These are phyloP conservation scores for Talaromyces albobiverticillius DNA, from an alignment of 2,329 filamentous ascomycete species.

Conservation along the genomic window DNA sequence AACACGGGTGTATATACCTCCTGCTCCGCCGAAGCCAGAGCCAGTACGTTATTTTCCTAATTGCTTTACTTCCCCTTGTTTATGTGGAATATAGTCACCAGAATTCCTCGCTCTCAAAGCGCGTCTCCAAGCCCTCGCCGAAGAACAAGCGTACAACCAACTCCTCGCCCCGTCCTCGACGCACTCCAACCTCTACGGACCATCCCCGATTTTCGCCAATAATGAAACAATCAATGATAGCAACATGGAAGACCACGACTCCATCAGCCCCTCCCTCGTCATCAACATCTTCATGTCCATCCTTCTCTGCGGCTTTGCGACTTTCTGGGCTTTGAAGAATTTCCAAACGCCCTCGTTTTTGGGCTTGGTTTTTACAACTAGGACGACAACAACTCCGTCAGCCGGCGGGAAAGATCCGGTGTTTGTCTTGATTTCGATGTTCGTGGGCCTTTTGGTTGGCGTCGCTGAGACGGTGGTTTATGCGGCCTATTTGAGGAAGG, in stretches of 20 bases:
- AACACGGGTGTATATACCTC: constrained; percentile 70
- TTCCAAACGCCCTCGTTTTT: constrained; percentile 34
- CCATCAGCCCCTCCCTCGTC: constrained; percentile 58
- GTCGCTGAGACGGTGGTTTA: constrained; percentile 48
- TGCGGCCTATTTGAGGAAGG: constrained; percentile 45
- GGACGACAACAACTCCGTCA: not conserved
- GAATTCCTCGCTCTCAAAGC: constrained; percentile 89
- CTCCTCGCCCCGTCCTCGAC: constrained; percentile 62
- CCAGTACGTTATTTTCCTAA: constrained; percentile 54
- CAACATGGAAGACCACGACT: constrained; percentile 23
- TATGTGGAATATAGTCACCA: constrained; percentile 27
- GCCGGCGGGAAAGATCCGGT: constrained; percentile 24
- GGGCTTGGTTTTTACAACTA: not conserved
- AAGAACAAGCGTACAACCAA: constrained; percentile 75
- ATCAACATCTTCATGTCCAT: constrained; percentile 89
- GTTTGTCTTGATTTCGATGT: constrained; percentile 39
- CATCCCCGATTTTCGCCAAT: constrained; percentile 50
- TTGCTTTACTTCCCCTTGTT: not conserved
- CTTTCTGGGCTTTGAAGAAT: constrained; percentile 42
- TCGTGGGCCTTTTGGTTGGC: constrained; percentile 41
- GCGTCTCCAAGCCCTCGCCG: constrained; percentile 76
- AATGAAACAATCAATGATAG: constrained; percentile 49
- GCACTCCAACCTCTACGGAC: constrained; percentile 57
- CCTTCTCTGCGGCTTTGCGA: constrained; percentile 58
- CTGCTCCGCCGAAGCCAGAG: constrained; percentile 74